phyloP scores from a whole-genome alignment of 2,329 filamentous ascomycete genomes.

The Fusarium decemcellulare region DNA sequence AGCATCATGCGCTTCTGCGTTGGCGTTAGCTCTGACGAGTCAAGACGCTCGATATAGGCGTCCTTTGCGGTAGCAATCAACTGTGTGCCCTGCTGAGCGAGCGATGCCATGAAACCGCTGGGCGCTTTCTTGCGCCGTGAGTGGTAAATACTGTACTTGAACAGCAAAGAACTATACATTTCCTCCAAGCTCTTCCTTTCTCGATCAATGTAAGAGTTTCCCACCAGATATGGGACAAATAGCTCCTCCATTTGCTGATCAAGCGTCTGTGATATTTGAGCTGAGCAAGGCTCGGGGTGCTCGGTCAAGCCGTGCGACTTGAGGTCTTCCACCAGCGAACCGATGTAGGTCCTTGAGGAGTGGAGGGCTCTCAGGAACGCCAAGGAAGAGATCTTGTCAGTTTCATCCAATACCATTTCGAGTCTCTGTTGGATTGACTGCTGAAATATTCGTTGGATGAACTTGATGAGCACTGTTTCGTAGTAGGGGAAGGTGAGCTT shows the following conservation, averaged over 20 bases:
- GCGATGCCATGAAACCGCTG: conserved; percentile 91
- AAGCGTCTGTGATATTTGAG: conserved; percentile 83
- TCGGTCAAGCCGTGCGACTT: conserved; percentile 96
- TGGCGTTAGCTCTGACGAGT: conserved; percentile 88
- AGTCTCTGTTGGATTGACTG: conserved; percentile 97
- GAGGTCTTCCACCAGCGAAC: conserved; percentile 88
- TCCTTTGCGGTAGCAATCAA: conserved; percentile 90
- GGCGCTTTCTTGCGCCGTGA: conserved; percentile 88
- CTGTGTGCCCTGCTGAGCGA: conserved; percentile 92
- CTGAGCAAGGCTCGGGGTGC: conserved; percentile 91
- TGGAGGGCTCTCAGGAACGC: conserved; percentile 94
- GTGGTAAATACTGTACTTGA: conserved; percentile 98
- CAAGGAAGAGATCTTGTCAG: conserved; percentile 89
- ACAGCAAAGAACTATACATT: conserved; percentile 89
- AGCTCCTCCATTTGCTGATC: conserved; percentile 84
- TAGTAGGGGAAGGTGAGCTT: conserved; percentile 97
- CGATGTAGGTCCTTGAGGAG: conserved; percentile 91
- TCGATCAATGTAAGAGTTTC: conserved; percentile 79
- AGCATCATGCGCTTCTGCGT: conserved; percentile 94
- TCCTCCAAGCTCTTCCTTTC: conserved; percentile 81
- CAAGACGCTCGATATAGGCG: conserved; percentile 89
- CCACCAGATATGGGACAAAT: conserved; percentile 79
- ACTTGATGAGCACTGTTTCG: conserved; percentile 92
- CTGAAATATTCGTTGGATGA: conserved; percentile 96
- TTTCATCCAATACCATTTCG: conserved; percentile 96